Evolutionary conservation across 176 grass and related monocot species (phyloP).

Genomic region (Urochloa ruziziensis): DNA sequence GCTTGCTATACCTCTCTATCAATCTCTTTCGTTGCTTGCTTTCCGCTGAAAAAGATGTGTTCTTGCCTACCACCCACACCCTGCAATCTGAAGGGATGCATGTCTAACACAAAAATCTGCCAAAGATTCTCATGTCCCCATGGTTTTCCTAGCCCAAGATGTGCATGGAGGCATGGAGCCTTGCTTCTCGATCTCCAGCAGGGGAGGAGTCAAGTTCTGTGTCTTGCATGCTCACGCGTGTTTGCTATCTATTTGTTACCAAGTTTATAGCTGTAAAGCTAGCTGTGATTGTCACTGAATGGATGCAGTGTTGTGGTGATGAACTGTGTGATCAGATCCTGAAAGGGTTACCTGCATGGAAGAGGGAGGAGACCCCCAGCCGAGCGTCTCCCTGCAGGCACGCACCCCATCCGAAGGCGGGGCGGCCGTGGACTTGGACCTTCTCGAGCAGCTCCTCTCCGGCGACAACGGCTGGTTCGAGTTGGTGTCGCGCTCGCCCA

Average conservation of each 20-base stretch:
- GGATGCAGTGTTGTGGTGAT: slow-evolving; percentile 20
- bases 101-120: slow-evolving; percentile 27
- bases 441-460: slow-evolving; percentile 79
- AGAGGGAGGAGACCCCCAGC: slow-evolving; percentile 43
- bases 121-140: background rate
- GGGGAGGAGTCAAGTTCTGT: slow-evolving; percentile 26
- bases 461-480: slow-evolving; percentile 65
- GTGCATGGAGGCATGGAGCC: slow-evolving; percentile 37
- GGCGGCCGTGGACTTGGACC: slow-evolving; percentile 57
- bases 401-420: slow-evolving; percentile 42
- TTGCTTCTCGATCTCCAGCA: slow-evolving; percentile 28
- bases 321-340: slow-evolving; percentile 51
- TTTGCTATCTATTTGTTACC: slow-evolving; percentile 20
- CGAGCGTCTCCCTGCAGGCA: slow-evolving; percentile 36
- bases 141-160: slow-evolving; percentile 31
- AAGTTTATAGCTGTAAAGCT: background rate
- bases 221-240: slow-evolving; percentile 25
- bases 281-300: slow-evolving; percentile 13
- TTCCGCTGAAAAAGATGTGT: slow-evolving; percentile 53
- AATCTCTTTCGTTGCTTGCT: slow-evolving; percentile 55
- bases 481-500: slow-evolving; percentile 41
- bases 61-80: slow-evolving; percentile 17
- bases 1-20: slow-evolving; percentile 37
- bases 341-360: slow-evolving; percentile 65
- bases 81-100: slow-evolving; percentile 20